Conservation (phyloP, 495 filamentous ascomycete genomes). For the Articulospora tetracladia region DNA sequence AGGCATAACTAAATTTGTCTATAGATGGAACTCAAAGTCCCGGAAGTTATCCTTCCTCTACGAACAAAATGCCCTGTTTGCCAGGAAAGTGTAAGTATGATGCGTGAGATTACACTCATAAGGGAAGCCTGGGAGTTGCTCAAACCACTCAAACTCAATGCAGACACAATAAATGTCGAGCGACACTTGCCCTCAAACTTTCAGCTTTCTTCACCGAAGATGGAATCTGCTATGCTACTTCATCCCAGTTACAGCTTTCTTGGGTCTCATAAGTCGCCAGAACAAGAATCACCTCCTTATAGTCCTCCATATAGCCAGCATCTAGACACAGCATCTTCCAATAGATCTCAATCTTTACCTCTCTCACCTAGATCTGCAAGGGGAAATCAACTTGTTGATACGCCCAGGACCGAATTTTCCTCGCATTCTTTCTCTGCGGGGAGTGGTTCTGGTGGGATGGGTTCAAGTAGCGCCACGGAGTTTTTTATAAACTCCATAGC, state of each 20-base stretch:
- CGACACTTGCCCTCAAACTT: conserved; percentile 31
- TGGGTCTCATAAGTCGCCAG: not conserved
- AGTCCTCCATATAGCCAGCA: not conserved
- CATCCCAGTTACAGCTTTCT: conserved; percentile 17
- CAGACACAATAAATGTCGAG: conserved; percentile 33
- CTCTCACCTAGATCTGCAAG: conserved; percentile 14
- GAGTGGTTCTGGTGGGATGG: not conserved
- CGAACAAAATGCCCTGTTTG: conserved; percentile 28
- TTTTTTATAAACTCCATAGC: not conserved
- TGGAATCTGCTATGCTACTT: conserved; percentile 21
- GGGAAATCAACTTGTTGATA: conserved; percentile 10
- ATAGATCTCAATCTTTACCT: not conserved
- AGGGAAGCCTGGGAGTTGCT: conserved; percentile 31
- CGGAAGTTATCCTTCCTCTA: conserved; percentile 23
- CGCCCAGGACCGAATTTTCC: conserved; percentile 1
- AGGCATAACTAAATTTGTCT: not conserved
- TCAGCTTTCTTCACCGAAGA: conserved; percentile 27
- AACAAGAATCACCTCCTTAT: not conserved
- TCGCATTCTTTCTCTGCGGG: not conserved
- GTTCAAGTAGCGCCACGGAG: not conserved
- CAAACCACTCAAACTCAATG: conserved; percentile 29
- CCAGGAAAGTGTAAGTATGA: conserved; percentile 24
- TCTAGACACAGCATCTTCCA: not conserved
- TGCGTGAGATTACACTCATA: conserved; percentile 28
- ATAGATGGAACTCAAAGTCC: conserved; percentile 18